These are phyloP conservation scores for Saccharomycopsis fodiens DNA, from an alignment of 805 yeast genomes.

Conservation along the genomic window DNA sequence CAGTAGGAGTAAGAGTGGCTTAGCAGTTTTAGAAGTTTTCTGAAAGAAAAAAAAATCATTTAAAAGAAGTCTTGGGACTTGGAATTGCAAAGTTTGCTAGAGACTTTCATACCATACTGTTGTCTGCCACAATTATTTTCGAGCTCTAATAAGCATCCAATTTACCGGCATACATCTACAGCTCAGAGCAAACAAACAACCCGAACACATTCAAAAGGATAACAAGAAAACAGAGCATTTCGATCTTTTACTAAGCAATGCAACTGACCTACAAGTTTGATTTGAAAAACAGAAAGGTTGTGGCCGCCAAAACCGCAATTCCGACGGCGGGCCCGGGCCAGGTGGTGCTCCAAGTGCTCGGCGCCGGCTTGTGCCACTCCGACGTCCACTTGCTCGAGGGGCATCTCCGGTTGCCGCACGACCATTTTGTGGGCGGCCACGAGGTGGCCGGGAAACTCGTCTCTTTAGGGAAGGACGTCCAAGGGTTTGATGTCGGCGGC, in stretches of 20 bases:
- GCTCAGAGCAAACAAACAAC: too few relatives aligned
- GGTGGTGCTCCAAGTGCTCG: conserved; percentile 19
- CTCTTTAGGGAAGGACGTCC: conserved; percentile 16
- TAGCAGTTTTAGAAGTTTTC: too few relatives aligned
- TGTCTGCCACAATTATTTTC: too few relatives aligned
- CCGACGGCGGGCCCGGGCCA: conserved; percentile 4
- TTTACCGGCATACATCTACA: too few relatives aligned
- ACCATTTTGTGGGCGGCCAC: conserved; percentile 27
- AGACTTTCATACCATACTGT: too few relatives aligned
- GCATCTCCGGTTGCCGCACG: not conserved
- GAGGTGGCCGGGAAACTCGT: conserved; percentile 27
- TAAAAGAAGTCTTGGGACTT: too few relatives aligned
- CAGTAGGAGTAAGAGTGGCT: too few relatives aligned
- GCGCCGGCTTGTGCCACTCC: conserved; percentile 31
- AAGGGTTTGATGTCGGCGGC: conserved; percentile 18
- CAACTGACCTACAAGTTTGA: not conserved
- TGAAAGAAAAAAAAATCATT: too few relatives aligned
- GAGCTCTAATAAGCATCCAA: too few relatives aligned
- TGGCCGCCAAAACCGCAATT: not conserved
- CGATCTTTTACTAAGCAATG: not conserved
- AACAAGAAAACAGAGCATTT: too few relatives aligned
- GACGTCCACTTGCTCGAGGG: conserved; percentile 33
- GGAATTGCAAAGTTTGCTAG: too few relatives aligned
- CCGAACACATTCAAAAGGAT: too few relatives aligned
- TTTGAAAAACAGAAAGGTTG: not conserved